phyloP scores from a whole-genome alignment of 2,329 filamentous ascomycete genomes.

The Epichloe sp. region DNA sequence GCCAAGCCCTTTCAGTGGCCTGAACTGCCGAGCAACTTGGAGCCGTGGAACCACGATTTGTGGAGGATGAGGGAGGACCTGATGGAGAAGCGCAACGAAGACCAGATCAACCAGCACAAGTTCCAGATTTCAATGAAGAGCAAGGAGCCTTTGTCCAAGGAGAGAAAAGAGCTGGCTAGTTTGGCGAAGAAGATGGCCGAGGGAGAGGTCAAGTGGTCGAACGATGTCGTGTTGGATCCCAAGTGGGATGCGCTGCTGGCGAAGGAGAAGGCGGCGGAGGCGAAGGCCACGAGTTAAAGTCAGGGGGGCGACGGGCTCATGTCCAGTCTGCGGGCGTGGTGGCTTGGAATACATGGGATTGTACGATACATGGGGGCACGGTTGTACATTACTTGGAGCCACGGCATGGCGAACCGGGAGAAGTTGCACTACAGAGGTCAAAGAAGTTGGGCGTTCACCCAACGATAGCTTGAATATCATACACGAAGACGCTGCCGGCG shows the following conservation, averaged over 20 bases:
- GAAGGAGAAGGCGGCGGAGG: slow-evolving; percentile 9
- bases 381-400: slow-evolving; percentile 18
- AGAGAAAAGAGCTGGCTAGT: slow-evolving; percentile 39
- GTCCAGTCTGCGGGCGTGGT: no score
- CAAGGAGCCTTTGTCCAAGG: slow-evolving; percentile 26
- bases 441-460: background rate
- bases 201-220: slow-evolving; percentile 49
- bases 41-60: slow-evolving; percentile 51
- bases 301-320: no score
- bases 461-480: no score
- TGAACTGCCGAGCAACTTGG: slow-evolving; percentile 46
- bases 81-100: slow-evolving; percentile 26
- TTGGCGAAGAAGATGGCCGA: slow-evolving; percentile 50
- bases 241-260: slow-evolving; percentile 29
- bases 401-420: background rate
- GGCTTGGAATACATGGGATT: background rate
- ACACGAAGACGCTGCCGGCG: no score
- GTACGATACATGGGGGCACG: slow-evolving; percentile 16
- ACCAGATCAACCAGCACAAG: slow-evolving; percentile 19
- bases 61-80: slow-evolving; percentile 39
- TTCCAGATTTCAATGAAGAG: slow-evolving; percentile 27
- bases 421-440: background rate
- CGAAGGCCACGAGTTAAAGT: slow-evolving; percentile 10
- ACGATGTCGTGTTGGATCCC: slow-evolving; percentile 30
- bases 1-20: slow-evolving; percentile 83